These are phyloP conservation scores for Eucalyptus urophylla DNA, from an alignment of 345 rosid genomes.

Conservation along the genomic window DNA sequence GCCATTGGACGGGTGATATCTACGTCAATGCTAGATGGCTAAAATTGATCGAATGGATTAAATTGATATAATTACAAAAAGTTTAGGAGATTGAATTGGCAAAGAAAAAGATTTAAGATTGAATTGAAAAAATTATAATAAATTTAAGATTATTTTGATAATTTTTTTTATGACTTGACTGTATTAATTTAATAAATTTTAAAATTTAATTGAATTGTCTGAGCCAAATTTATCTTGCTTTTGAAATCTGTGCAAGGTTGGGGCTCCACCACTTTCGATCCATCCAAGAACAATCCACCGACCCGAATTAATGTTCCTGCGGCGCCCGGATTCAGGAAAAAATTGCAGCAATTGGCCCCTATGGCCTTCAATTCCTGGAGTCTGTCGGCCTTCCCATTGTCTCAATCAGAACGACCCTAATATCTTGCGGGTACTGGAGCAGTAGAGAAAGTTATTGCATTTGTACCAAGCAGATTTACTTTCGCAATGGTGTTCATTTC, in stretches of 20 bases:
- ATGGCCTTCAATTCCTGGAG: background rate
- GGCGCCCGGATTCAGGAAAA: background rate
- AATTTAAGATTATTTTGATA: no score
- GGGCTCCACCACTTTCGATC: background rate
- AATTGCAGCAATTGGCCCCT: background rate
- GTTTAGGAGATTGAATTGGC: no score
- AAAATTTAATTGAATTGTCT: no score
- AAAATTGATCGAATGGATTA: fast-evolving
- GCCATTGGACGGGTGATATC: fast-evolving
- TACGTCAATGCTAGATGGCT: fast-evolving
- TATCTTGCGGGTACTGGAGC: background rate
- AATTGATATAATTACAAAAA: no score
- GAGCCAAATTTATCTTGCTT: background rate
- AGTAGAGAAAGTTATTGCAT: background rate
- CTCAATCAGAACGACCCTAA: background rate
- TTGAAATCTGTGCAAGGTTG: background rate
- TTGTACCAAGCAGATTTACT: background rate
- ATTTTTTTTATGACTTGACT: no score
- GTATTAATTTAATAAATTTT: no score
- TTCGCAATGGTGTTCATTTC: background rate
- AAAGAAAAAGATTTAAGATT: no score
- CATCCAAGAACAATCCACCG: background rate
- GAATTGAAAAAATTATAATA: no score
- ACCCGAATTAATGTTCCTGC: background rate
- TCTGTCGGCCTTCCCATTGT: background rate